Conservation (phyloP, 2,329 filamentous ascomycete species). For the Niveomyces coronatus region DNA sequence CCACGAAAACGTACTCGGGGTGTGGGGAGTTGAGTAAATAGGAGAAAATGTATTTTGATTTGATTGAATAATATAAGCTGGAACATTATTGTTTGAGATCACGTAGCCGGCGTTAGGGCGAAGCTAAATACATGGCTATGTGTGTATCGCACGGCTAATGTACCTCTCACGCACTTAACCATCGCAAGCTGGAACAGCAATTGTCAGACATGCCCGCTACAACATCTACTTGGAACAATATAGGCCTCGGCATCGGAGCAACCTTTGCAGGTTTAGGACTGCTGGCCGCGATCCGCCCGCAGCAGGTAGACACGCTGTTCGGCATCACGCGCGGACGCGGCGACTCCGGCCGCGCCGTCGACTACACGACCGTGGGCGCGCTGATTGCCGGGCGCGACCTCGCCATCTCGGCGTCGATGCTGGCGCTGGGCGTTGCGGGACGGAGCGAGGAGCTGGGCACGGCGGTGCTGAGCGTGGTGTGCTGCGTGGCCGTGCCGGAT, state of each 20-base stretch:
- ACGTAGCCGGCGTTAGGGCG: no score
- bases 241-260: not conserved
- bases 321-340: not conserved
- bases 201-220: not conserved
- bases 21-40: not conserved
- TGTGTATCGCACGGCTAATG: no score
- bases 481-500: not conserved
- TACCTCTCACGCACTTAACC: no score
- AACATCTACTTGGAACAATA: not conserved
- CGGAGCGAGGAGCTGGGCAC: not conserved
- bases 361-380: not conserved
- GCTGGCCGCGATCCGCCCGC: not conserved
- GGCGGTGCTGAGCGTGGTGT: not conserved
- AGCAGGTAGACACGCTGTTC: not conserved
- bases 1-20: not conserved
- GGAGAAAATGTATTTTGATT: no score
- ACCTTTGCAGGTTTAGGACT: not conserved
- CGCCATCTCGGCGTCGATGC: not conserved
- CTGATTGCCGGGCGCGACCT: constrained; percentile 1
- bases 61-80: no score
- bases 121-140: no score
- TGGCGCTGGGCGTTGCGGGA: not conserved
- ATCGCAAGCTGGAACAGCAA: no score
- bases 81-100: not conserved
- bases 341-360: not conserved